Base-by-base conservation (phyloP, 495 filamentous ascomycete species). In the Terfezia boudieri region DNA sequence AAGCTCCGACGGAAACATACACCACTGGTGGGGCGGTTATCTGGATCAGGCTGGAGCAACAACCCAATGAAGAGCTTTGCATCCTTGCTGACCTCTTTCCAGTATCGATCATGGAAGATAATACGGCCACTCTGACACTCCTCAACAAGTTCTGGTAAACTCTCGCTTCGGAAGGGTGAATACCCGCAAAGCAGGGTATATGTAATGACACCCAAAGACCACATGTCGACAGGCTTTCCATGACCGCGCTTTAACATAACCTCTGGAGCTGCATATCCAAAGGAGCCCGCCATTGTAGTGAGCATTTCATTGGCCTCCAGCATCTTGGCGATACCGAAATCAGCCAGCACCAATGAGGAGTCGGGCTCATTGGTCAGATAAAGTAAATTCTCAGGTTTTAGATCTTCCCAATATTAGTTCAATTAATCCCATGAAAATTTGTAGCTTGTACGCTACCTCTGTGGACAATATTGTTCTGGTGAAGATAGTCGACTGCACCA, bases 171-270 rank as follows among this genome's bases (percentile, higher is more conserved):
- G 79, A 96, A 99, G 35, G 90, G 90, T 10, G 89, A 94, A 69
- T 99, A 99, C 52, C 90, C 90, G 69, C 90, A 99, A 43, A 99
- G 84, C n/a, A 99, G 76, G 14, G 92, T 96, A 70, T 99, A 99
- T 35, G 92, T 96, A 64, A 99, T 96, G 59, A 99, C 89, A 59
- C 90, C 90, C 61, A 99, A 73, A 9, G 89, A 95, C 90, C 90
- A 99, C 84, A 99, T 92, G 64, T 99, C 90, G 35, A 96, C 90
- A n/a, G 90, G 84, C 67, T 96, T 96, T 63, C 92, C 90, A 65
- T 99, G 90, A 38, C 92, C 90, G 60, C 84, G 77, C 72, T 94
- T 95, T 51, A 94, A 73, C 90, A 99, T 99, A 49, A 99, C 88
- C 66, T 99, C 90, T 8, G 90, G 90, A 0, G 90, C 90, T 17